phyloP scores from a whole-genome alignment of 495 filamentous ascomycete genomes.

The Penicillium nucicola region DNA sequence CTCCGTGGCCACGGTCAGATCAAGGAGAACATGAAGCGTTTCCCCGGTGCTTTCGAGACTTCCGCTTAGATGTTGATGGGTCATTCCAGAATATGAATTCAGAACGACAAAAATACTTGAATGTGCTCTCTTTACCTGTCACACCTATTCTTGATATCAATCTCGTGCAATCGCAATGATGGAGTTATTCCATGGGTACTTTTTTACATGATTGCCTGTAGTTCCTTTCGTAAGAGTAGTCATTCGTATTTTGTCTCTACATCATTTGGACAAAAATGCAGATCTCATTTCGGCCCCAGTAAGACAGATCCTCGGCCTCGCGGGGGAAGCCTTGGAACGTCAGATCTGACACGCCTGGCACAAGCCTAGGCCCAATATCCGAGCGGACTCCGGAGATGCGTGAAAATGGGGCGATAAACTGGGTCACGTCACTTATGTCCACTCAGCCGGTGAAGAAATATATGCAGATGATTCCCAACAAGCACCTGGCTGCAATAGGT shows the following conservation, averaged over 20 bases:
- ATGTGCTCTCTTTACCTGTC: constrained; percentile 19
- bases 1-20: constrained; percentile 84
- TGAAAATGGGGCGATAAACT: not conserved
- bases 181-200: constrained; percentile 29
- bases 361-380: not conserved
- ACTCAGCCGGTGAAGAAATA: too few species aligned
- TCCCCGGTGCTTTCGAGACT: constrained; percentile 83
- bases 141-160: constrained; percentile 24
- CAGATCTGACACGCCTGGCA: not conserved
- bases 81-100: constrained; percentile 28
- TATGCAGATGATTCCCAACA: too few species aligned
- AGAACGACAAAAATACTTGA: constrained; percentile 26
- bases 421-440: not conserved
- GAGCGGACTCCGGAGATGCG: not conserved
- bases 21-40: constrained; percentile 81
- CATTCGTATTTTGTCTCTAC: too few species aligned
- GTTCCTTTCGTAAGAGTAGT: not conserved
- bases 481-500: too few species aligned
- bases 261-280: not conserved
- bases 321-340: not conserved
- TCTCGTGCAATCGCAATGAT: constrained; percentile 22
- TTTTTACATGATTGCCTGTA: constrained; percentile 4
- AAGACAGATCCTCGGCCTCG: not conserved
- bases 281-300: too few species aligned
- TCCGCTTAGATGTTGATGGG: constrained; percentile 40